Percentiles rank a stretch among this genome's conserved stretches.
These are phyloP conservation scores for Detonula confervacea DNA, from an alignment of 352 stramenopile species.

Conservation along the genomic window DNA sequence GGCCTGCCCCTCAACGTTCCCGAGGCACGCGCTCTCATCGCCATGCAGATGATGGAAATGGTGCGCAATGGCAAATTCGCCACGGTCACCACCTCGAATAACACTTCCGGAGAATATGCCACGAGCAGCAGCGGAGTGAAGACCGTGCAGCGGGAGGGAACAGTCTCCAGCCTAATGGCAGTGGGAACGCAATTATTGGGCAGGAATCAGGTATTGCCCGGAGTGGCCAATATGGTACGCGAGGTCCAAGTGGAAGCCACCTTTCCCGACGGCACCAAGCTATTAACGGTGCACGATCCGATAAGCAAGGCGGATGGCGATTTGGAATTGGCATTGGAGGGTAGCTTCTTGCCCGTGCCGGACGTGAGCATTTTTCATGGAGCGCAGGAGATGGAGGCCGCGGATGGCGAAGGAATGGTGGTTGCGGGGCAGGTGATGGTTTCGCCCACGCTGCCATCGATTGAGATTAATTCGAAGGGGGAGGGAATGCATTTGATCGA, in stretches of 20 bases:
- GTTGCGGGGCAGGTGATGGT: conserved; percentile 43
- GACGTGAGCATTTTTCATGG: conserved; percentile 65
- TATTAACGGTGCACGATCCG: conserved; percentile 94
- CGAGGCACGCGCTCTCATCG: conserved; percentile 92
- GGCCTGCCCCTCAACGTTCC: conserved; percentile 93
- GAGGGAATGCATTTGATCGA: conserved; percentile 70
- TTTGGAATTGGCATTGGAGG: conserved; percentile 91
- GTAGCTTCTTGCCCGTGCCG: conserved; percentile 92
- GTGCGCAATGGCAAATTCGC: conserved; percentile 89
- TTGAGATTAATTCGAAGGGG: conserved; percentile 42
- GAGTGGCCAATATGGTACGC: conserved; percentile 90
- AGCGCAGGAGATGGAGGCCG: conserved; percentile 1
- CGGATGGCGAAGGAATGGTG: conserved; percentile 23
- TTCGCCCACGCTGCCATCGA: conserved; percentile 33
- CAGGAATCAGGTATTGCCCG: conserved; percentile 87
- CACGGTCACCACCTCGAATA: conserved; percentile 27
- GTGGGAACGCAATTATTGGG: conserved; percentile 89
- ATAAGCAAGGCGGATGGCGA: conserved; percentile 90
- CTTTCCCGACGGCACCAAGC: conserved; percentile 97
- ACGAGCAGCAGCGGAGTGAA: background rate
- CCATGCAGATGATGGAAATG: conserved; percentile 94
- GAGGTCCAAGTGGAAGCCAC: conserved; percentile 97
- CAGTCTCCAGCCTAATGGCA: conserved; percentile 90
- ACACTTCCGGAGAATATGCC: background rate
- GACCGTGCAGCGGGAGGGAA: conserved; percentile 33